A percentile compares a stretch with the other conserved stretches of the same genome.
phyloP scores from a whole-genome alignment of 75 land plant species.

The Pseudotsuga menziesii region DNA sequence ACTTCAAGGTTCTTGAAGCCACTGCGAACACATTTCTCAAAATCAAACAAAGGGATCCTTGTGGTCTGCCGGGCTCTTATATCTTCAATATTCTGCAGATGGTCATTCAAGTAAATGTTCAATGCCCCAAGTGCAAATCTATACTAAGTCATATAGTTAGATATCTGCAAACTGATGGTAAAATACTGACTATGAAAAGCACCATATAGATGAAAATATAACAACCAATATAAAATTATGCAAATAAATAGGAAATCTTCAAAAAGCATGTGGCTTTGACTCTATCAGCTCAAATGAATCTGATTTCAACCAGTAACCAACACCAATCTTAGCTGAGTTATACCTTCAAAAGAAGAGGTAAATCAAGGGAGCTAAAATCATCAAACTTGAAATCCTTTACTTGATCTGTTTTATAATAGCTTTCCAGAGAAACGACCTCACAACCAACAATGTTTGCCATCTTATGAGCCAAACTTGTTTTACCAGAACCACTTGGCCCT shows the following conservation, averaged over 20 bases:
- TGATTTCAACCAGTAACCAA: not conserved
- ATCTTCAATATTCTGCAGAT: constrained; percentile 90
- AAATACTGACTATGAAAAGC: not conserved
- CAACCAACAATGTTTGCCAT: constrained; percentile 99
- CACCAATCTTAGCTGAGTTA: not conserved
- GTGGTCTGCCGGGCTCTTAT: constrained; percentile 53
- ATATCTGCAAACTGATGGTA: not conserved
- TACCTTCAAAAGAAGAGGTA: constrained; percentile 89
- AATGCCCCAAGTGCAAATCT: not conserved
- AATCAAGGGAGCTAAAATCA: constrained; percentile 80
- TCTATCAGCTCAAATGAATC: not conserved
- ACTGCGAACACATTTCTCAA: constrained; percentile 80
- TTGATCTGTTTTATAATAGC: constrained; percentile 84
- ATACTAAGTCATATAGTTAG: not conserved
- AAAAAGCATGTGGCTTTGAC: not conserved
- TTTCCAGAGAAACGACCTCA: constrained; percentile 96
- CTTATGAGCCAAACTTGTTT: constrained; percentile 96
- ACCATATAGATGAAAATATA: not conserved
- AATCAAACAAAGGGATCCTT: constrained; percentile 86
- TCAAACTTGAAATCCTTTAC: constrained; percentile 87
- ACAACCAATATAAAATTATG: no score
- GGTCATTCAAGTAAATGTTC: not conserved
- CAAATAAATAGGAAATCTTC: no score
- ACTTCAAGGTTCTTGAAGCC: constrained; percentile 80
- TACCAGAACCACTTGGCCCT: constrained; percentile 99